phyloP scores from a whole-genome alignment of 495 filamentous ascomycete species.

The Trichoderma virens region DNA sequence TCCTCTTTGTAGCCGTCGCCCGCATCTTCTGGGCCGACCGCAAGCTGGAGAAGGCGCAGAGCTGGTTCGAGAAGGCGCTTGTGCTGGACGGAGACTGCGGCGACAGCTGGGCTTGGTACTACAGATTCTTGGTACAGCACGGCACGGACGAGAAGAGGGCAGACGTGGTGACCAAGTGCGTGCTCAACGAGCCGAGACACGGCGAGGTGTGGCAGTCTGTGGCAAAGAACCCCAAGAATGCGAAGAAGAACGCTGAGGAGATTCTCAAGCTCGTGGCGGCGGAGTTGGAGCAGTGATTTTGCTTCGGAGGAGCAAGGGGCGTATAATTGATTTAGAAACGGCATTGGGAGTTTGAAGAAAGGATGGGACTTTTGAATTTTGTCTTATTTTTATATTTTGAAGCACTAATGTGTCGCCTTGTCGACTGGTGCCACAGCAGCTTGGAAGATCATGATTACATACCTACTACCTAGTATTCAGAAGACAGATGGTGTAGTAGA shows the following conservation, averaged over 20 bases:
- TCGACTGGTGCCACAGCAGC: too few relatives aligned
- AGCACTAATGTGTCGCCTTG: too few relatives aligned
- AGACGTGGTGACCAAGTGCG: constrained; percentile 70
- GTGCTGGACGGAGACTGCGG: constrained; percentile 76
- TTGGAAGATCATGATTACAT: too few relatives aligned
- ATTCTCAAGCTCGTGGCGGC: constrained; percentile 68
- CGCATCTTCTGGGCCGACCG: constrained; percentile 55
- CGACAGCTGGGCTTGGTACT: constrained; percentile 98
- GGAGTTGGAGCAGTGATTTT: constrained; percentile 36
- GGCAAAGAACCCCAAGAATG: constrained; percentile 78
- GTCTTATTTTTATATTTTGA: too few relatives aligned
- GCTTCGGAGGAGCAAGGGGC: neutral
- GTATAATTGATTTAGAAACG: neutral
- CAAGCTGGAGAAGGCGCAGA: constrained; percentile 81
- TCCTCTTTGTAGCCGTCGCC: constrained; percentile 59
- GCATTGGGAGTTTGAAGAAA: neutral
- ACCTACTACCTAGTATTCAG: too few relatives aligned
- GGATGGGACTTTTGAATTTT: neutral
- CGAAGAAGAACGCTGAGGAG: constrained; percentile 64
- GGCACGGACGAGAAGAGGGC: constrained; percentile 85
- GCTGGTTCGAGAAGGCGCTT: constrained; percentile 95
- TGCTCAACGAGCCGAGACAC: constrained; percentile 74
- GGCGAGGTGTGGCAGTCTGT: constrained; percentile 88
- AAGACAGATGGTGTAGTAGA: too few relatives aligned
- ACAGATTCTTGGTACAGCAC: constrained; percentile 83